phyloP scores from a whole-genome alignment of 345 rosid genomes.

The Rhizophora mangle region DNA sequence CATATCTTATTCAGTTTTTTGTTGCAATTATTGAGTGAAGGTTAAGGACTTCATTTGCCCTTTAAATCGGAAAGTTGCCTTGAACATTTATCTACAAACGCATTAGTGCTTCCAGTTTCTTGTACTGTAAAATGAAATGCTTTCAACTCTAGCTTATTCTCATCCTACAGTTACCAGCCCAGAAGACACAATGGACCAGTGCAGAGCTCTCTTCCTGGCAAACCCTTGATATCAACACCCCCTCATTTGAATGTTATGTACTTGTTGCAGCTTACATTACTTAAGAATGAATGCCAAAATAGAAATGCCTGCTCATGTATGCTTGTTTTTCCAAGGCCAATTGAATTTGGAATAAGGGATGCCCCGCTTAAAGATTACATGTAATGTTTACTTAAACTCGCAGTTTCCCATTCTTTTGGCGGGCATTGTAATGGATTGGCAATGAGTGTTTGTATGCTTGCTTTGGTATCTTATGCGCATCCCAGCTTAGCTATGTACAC shows the following conservation, averaged over 20 bases:
- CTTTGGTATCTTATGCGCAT: too few relatives aligned
- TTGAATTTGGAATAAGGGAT: too few relatives aligned
- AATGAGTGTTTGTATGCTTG: too few relatives aligned
- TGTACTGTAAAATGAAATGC: neutral
- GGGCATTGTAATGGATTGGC: too few relatives aligned
- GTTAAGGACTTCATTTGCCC: neutral
- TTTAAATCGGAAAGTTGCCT: neutral
- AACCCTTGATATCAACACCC: constrained; percentile 11
- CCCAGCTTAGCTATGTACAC: too few relatives aligned
- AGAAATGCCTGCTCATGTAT: too few relatives aligned
- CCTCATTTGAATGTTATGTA: neutral
- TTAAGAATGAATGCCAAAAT: neutral
- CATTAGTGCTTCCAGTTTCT: neutral
- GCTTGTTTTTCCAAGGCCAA: too few relatives aligned
- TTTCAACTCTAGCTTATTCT: neutral
- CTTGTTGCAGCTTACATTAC: neutral
- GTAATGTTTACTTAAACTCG: too few relatives aligned
- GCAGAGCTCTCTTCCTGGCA: constrained; percentile 43
- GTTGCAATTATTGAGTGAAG: neutral
- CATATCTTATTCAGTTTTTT: neutral
- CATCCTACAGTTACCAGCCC: constrained; percentile 70
- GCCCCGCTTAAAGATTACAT: too few relatives aligned
- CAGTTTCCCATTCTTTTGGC: too few relatives aligned
- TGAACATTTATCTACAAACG: neutral
- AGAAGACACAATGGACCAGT: constrained; percentile 55